Evolutionary conservation across 2,329 filamentous ascomycete species (phyloP), one percentile per base, ranked within the genome.

Genomic region (Aspergillus tanneri): DNA sequence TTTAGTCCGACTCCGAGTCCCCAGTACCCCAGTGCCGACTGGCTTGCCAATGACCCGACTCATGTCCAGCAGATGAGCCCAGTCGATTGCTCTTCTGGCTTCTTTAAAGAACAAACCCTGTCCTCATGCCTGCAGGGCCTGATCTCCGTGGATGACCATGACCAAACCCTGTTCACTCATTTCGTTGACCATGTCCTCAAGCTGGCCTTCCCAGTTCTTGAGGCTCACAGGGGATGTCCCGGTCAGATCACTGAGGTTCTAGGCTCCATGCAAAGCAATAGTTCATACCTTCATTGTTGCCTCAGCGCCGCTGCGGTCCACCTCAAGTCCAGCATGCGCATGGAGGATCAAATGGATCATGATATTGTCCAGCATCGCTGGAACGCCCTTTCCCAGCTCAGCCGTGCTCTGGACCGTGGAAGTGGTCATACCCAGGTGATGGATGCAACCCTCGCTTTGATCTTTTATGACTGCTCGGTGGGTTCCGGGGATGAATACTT

Each of bases 401-500:
- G 90, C 68, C 84, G 90, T 52, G 84, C 88, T 1, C 79, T 96
- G 49, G 84, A 84, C 64, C 77, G 78, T 49, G 89, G 95, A 64
- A 84, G 85, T 64, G 80, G 93, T 65, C 89, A 95, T 66, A 80
- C 86, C 50, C 82, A 92, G 68, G 92, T 95, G 59, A 82, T 96
- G 10, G 91, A 96, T 70, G 90, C 91, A 1, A 90, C 90, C 0
- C 80, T 97, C 4, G 90, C 87, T 37, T 88, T 96, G 81, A 95
- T 96, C 67, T 92, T 96, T 73, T 95, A 95, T 77, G 90, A 95
- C 66, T 92, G 88, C 72, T 86, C 88, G 22, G 90, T 96, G 54
- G 90, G 92, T 46, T 82, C 87, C 61, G 83, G 86, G 25, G 87
- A 93, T 60, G 89, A 96, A 65, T 81, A 81, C 34, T 82, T 96